These are phyloP conservation scores for Cucurbita argyrosperma DNA, from an alignment of 306 rosid species.

Conservation along the genomic window DNA sequence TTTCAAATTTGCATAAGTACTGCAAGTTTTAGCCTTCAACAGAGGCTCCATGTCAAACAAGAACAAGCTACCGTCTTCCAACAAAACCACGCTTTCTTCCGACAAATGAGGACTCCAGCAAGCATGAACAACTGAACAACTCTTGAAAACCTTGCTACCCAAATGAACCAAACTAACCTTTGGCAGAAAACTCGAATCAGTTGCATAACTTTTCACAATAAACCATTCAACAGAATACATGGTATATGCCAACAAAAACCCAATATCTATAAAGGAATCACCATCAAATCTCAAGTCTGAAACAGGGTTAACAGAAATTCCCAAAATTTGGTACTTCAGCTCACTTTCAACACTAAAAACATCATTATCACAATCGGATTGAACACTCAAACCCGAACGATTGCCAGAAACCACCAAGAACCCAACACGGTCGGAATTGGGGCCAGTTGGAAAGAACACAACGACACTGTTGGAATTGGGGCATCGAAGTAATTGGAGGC, in stretches of 20 bases:
- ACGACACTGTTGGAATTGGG: conserved; percentile 10
- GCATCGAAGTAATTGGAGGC: conserved; percentile 26
- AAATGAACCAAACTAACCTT: conserved; percentile 14
- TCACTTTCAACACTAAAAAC: conserved; percentile 16
- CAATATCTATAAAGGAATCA: conserved; percentile 18
- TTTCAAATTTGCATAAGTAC: conserved; percentile 8
- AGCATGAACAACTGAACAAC: conserved; percentile 29
- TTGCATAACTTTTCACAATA: conserved; percentile 6
- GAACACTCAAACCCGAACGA: conserved; percentile 6
- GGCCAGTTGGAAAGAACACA: conserved; percentile 47
- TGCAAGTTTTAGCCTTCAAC: neutral
- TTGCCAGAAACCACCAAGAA: conserved; percentile 17
- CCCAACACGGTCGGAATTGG: conserved; percentile 32
- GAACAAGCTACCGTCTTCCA: conserved; percentile 40
- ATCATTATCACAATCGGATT: neutral
- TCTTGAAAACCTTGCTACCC: conserved; percentile 40
- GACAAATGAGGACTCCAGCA: conserved; percentile 54
- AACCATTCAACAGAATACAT: conserved; percentile 51
- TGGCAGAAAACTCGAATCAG: conserved; percentile 3
- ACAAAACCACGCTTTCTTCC: conserved; percentile 41
- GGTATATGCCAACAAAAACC: conserved; percentile 36
- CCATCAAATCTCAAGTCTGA: neutral
- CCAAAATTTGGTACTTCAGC: conserved; percentile 15
- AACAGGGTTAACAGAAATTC: conserved; percentile 26
- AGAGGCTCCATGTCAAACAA: conserved; percentile 47